phyloP scores from a whole-genome alignment of 768 basidiomycete genomes.

The Clavulina sp. region DNA sequence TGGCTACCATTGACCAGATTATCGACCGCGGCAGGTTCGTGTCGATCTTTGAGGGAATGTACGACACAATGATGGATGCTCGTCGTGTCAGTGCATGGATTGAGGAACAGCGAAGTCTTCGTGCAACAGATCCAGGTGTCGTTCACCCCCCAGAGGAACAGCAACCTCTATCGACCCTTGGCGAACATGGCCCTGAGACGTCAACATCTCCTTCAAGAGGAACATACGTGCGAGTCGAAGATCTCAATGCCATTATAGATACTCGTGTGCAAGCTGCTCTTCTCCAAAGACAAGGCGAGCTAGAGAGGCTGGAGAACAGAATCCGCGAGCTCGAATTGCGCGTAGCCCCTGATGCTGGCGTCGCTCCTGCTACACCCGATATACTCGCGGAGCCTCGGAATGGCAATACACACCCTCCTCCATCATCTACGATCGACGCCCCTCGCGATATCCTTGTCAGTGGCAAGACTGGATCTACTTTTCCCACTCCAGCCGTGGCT shows the following conservation, averaged over 20 bases:
- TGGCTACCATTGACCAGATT: not conserved
- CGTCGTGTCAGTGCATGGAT: not conserved
- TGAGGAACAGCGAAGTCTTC: not conserved
- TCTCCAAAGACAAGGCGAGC: not conserved
- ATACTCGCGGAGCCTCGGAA: too few species aligned
- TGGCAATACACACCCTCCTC: too few species aligned
- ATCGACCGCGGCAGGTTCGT: not conserved
- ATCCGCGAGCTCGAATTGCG: not conserved
- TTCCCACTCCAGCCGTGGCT: too few species aligned
- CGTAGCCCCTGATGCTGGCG: not conserved
- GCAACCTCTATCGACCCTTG: too few species aligned
- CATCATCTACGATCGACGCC: too few species aligned
- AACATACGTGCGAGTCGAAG: not conserved
- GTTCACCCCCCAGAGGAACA: too few species aligned
- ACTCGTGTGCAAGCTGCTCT: not conserved
- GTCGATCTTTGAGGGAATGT: not conserved
- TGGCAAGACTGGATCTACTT: too few species aligned
- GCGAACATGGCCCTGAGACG: too few species aligned
- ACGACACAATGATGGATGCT: constrained; percentile 1
- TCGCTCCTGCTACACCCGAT: not conserved
- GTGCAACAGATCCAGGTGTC: too few species aligned
- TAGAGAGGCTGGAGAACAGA: not conserved
- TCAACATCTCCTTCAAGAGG: too few species aligned
- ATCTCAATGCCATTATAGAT: not conserved
- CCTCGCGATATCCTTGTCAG: too few species aligned